Evolutionary conservation across 306 rosid species (phyloP), one percentile per base, ranked within the genome.

Genomic region (Carpinus viminea): DNA sequence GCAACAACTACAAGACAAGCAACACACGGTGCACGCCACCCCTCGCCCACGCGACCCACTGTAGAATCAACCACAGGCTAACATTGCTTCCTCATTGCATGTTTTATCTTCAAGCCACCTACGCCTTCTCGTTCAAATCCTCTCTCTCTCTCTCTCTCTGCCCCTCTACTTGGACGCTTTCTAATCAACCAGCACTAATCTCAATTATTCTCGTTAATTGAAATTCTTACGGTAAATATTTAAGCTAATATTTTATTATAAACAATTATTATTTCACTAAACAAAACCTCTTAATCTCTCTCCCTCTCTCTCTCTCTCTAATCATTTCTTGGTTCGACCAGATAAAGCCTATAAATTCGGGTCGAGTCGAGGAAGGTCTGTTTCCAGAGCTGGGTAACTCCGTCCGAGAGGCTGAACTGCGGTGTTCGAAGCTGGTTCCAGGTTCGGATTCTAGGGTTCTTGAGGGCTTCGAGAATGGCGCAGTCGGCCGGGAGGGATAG

Each of bases 401-500:
- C 38, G 75, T n/a, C 62, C 70, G 24, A 54, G 77, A 81, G 73
- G 51, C 76, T 76, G 69, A n/a, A 0, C 3, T 78, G 52, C 43
- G 66, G 53, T 71, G 31, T 34, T 72, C 56, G 81, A 59, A 76
- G 89, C 57, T 79, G 61, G 81, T 70, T 68, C 45, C 75, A 73
- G 79, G 74, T 77, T 75, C 73, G 74, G 86, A 79, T 68, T 57
- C 41, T 86, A 79, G 85, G 89, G 88, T 88, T 21, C 18, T 8
- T 21, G 10, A 59, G 24, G 31, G 43, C 18, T 24, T 66, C 59
- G 78, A 43, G 20, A 79, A 95, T 95, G 98, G 92, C 98, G 54
- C 94, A 91, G 85, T 76, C 76, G 66, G 59, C 85, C 26, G 93
- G 91, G 64, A 83, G 93, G 72, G 62, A 85, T 38, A 87, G 91